Base-by-base conservation (phyloP, 2,329 filamentous ascomycete genomes). In the Alternaria brassicicola region DNA sequence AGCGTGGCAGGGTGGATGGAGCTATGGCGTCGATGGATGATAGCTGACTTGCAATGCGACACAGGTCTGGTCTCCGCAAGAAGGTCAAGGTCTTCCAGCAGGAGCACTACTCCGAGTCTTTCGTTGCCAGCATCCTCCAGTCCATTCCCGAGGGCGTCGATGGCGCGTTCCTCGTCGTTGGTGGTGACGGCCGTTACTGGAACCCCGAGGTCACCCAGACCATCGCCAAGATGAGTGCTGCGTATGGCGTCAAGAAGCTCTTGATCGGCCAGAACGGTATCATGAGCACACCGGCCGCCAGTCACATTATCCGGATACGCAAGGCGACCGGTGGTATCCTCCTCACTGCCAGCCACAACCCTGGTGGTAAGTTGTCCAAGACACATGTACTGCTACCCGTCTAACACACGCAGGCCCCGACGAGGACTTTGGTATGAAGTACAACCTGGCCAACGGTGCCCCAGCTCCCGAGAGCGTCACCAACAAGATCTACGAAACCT, bases 361-460 rank as follows among this genome's bases (percentile, higher is more conserved):
- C 95, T 61, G 95, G 95, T 79, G 95, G 94, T 94, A 83, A 79
- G 89, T 81, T 10, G 17, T 12, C 33, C 6, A 9, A 8, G 28
- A n/a, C n/a, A 23, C 13, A 23, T n/a, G 8, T 10, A 15, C 3
- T 10, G 3, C 2, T 6, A 26, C 12, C 5, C 17, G 13, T 17
- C 43, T 57, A 12, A 57, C 26, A 9, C 23, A 3, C 15, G 13
- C 69, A 96, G 92, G 93, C 50, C 95, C 95, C 62, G 90, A 87
- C 70, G 90, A 95, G 78, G 95, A 99, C 81, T 99, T 99, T 73
- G 95, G 95, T 71, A 99, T 99, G 88, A 99, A 99, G 84, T 99
- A 99, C 87, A 99, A 99, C 85, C 85, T 99, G 59, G 85, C 92
- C 78, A 98, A 99, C 76, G 95, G 95, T 71, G 95, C 93, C 55